These are phyloP conservation scores for Lentinula raphanica DNA, from an alignment of 768 basidiomycete species.

Conservation along the genomic window DNA sequence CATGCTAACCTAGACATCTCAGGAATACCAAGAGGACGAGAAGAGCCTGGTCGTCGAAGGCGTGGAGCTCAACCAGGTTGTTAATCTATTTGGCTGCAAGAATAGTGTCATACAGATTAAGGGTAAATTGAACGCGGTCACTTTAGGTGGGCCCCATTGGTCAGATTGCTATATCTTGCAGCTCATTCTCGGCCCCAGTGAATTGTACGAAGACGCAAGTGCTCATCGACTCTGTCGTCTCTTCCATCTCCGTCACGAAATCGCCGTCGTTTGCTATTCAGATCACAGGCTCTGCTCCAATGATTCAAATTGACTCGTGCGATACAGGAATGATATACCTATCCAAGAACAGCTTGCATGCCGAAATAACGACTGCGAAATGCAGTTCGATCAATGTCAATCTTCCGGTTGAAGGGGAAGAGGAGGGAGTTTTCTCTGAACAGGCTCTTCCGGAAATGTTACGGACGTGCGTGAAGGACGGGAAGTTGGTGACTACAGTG, in stretches of 20 bases:
- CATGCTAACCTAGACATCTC: neutral
- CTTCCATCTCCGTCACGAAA: slow-evolving; percentile 80
- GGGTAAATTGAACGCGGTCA: slow-evolving; percentile 95
- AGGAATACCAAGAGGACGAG: slow-evolving; percentile 95
- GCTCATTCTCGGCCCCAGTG: slow-evolving; percentile 32
- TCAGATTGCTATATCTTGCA: neutral
- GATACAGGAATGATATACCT: slow-evolving; percentile 95
- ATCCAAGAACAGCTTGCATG: slow-evolving; percentile 67
- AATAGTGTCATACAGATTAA: slow-evolving; percentile 75
- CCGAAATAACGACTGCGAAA: slow-evolving; percentile 91
- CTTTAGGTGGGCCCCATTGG: slow-evolving; percentile 54
- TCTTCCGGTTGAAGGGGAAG: slow-evolving; percentile 79
- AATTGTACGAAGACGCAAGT: slow-evolving; percentile 86
- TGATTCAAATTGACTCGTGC: slow-evolving; percentile 89
- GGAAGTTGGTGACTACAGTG: slow-evolving; percentile 82
- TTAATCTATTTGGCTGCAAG: slow-evolving; percentile 91
- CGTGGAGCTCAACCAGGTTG: slow-evolving; percentile 71
- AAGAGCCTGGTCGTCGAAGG: slow-evolving; percentile 65
- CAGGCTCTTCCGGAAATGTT: slow-evolving; percentile 94
- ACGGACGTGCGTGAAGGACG: slow-evolving; percentile 72
- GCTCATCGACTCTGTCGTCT: slow-evolving; percentile 90
- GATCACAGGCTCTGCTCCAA: slow-evolving; percentile 85
- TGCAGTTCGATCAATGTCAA: slow-evolving; percentile 90
- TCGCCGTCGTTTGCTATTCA: slow-evolving; percentile 93
- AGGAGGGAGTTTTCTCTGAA: slow-evolving; percentile 90